phyloP scores from a whole-genome alignment of 495 filamentous ascomycete genomes.

The Tuber melanosporum region DNA sequence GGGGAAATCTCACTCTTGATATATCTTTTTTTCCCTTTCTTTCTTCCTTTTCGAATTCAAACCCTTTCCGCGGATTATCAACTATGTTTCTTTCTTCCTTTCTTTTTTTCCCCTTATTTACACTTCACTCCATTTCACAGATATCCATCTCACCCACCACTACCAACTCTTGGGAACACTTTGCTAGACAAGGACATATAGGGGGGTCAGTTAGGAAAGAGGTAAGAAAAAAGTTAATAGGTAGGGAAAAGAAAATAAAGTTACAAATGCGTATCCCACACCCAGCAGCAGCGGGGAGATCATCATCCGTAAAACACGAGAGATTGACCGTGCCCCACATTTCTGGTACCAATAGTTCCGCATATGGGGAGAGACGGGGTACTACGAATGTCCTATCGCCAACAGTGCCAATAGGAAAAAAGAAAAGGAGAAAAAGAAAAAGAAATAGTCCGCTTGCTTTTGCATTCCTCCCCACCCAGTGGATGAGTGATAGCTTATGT shows the following conservation, averaged over 20 bases:
- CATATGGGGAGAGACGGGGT: neutral
- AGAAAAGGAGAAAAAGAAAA: neutral
- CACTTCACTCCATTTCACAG: neutral
- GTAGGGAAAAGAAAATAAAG: conserved; percentile 11
- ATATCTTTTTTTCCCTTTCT: conserved; percentile 10
- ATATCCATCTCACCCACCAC: neutral
- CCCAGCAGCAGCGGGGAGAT: conserved; percentile 21
- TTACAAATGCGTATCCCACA: conserved; percentile 28
- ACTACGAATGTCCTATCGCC: neutral
- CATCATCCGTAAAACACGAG: conserved; percentile 38
- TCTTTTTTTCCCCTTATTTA: neutral
- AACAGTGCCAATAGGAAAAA: neutral
- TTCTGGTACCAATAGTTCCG: conserved; percentile 29
- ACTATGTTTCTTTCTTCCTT: conserved; percentile 7
- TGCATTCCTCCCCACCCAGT: neutral
- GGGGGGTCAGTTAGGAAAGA: neutral
- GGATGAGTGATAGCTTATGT: neutral
- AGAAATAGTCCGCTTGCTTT: neutral
- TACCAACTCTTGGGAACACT: conserved; percentile 13
- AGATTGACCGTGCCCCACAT: conserved; percentile 36
- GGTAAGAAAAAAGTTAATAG: neutral
- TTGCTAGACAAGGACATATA: conserved; percentile 13
- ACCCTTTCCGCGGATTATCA: conserved; percentile 22
- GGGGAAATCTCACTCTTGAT: conserved; percentile 30
- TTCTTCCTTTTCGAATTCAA: neutral